Conservation (phyloP, 2,329 filamentous ascomycete species). For the Trichoderma brevicompactum region DNA sequence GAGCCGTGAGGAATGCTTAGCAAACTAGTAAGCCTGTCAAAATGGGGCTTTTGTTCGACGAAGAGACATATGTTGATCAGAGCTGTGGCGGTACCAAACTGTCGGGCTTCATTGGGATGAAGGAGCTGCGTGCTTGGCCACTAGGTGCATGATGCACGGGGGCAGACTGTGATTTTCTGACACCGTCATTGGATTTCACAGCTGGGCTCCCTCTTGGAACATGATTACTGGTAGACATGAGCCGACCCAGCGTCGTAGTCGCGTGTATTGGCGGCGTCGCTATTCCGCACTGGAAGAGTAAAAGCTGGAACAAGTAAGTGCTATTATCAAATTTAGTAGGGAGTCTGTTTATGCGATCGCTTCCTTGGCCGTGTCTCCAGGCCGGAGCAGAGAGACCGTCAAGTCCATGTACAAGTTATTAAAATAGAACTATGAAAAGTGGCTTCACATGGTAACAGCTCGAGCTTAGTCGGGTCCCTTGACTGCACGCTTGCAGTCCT, state of each 20-base stretch:
- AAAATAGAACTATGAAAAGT: not conserved
- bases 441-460: no score
- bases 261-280: no score
- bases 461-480: not conserved
- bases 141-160: not conserved
- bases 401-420: not conserved
- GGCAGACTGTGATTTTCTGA: not conserved
- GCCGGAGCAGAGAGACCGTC: not conserved
- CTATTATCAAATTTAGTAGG: not conserved
- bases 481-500: not conserved
- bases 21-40: not conserved
- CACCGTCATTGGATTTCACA: not conserved
- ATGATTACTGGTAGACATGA: no score
- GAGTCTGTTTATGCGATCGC: no score
- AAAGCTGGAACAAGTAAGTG: no score
- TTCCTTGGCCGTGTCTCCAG: not conserved
- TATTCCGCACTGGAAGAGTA: no score
- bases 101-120: conserved; percentile 14
- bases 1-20: not conserved
- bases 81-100: conserved; percentile 17
- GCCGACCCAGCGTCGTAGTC: not conserved
- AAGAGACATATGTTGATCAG: not conserved
- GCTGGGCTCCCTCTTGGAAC: no score
- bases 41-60: not conserved
- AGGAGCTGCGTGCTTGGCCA: not conserved